phyloP scores from a whole-genome alignment of 352 stramenopile genomes.

The Peronospora farinosa region DNA sequence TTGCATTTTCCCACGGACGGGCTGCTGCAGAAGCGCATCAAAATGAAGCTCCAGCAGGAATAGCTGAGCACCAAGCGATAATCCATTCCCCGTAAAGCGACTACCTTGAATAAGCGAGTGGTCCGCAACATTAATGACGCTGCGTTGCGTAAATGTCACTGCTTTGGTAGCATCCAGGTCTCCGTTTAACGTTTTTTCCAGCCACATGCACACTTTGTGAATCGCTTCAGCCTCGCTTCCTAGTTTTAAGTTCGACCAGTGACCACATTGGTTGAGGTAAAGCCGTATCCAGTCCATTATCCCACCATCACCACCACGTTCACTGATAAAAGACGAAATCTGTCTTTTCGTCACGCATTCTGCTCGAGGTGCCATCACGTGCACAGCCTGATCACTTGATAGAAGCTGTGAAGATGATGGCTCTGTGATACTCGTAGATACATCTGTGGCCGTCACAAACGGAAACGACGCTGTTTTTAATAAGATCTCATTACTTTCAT shows the following conservation, averaged over 20 bases:
- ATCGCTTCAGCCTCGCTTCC: no score
- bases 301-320: no score
- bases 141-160: constrained; percentile 3
- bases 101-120: constrained; percentile 20
- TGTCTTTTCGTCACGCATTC: neutral
- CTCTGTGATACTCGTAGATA: neutral
- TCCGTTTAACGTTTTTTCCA: constrained; percentile 45
- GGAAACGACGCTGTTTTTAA: constrained; percentile 8
- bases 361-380: neutral
- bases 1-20: constrained; percentile 11
- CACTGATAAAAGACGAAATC: no score
- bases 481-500: constrained; percentile 11
- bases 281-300: no score
- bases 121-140: constrained; percentile 17
- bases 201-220: constrained; percentile 45
- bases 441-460: neutral
- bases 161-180: constrained; percentile 20
- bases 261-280: constrained; percentile 67
- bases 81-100: constrained; percentile 25
- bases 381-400: neutral
- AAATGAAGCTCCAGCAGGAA: constrained; percentile 65
- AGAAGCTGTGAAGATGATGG: neutral
- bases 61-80: constrained; percentile 35
- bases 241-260: no score
- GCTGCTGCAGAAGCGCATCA: constrained; percentile 36